phyloP scores from a whole-genome alignment of 805 yeast species.

The Cyberlindnera samutprakarnensis region DNA sequence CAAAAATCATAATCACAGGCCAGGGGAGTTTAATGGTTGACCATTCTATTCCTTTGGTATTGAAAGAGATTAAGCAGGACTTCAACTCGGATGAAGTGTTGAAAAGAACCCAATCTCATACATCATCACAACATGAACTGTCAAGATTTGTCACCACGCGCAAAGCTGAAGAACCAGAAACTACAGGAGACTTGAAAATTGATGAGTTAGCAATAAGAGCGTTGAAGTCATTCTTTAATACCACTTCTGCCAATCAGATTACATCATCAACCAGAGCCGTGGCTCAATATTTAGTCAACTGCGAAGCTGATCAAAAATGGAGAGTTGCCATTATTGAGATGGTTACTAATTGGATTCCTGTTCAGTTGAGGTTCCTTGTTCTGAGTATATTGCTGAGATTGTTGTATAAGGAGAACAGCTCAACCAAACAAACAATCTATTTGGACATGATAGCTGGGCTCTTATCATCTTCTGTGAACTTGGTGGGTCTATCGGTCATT shows the following conservation, averaged over 20 bases:
- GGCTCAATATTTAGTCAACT: constrained; percentile 33
- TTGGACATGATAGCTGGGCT: constrained; percentile 47
- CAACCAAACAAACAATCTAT: constrained; percentile 23
- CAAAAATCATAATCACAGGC: constrained; percentile 19
- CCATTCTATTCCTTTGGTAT: constrained; percentile 13
- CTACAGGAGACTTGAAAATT: constrained; percentile 15
- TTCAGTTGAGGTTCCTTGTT: constrained; percentile 63
- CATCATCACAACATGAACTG: constrained; percentile 19
- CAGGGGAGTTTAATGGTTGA: constrained; percentile 12
- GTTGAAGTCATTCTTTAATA: constrained; percentile 54
- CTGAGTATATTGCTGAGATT: constrained; percentile 39
- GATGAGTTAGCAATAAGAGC: constrained; percentile 31
- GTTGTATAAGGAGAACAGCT: constrained; percentile 16
- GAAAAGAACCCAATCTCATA: constrained; percentile 12
- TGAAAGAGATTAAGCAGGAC: constrained; percentile 12
- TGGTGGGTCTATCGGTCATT: constrained; percentile 81
- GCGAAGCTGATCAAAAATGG: constrained; percentile 37
- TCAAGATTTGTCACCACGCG: constrained; percentile 16
- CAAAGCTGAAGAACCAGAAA: constrained; percentile 7
- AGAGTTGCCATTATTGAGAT: constrained; percentile 49
- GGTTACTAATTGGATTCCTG: constrained; percentile 74
- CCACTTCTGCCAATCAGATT: constrained; percentile 55
- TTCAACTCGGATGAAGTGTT: constrained; percentile 20
- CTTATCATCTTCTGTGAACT: constrained; percentile 69
- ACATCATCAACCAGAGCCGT: constrained; percentile 48